Base-by-base conservation (phyloP, 106 monocot genomes). In the Dendrobium chrysotoxum region DNA sequence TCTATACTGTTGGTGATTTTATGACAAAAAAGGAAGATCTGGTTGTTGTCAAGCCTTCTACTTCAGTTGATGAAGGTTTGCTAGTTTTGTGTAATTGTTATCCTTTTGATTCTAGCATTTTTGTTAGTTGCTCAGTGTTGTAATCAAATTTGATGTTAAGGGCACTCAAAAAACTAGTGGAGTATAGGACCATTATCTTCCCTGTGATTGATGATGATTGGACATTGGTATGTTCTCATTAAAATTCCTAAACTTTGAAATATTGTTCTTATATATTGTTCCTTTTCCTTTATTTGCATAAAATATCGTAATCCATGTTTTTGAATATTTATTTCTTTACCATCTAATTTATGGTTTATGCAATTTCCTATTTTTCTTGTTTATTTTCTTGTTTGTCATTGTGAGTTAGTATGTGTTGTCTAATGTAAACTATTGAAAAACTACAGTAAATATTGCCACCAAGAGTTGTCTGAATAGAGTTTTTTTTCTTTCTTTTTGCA, bases 11-110 rank as follows among this genome's bases (percentile, higher is more conserved):
- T 65, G 89, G 93, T 73, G 90, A 91, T 84, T 93, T 96, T 85
- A 96, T 96, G 96, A 96, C 96, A 42, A 90, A 84, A 76, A 90
- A 78, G 81, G 87, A 93, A 72, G 70, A 91, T 58, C 84, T 96
- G 12, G 78, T 83, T 80, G 84, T 88, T 26, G 93, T 96, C 15
- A 93, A 85, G 78, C 85, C 93, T 17, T 85, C 85, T 44, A 96
- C 93, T 17, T 71, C 88, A 25, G 88, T 96, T 85, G 93, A 96
- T 80, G 88, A 87, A 92, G 93, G 96, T 73, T 73, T 16, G 38
- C 21, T 40, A 15, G 0, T 23, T 73, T 40, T 89, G 77, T 11
- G 79, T 7, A 3, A 1, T 80, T 15, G 40, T 7, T 83, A 18
- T 73, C 18, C 45, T 54, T 78, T 71, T 54, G 53, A 77, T 78